These are phyloP conservation scores for Penicillium bovifimosum DNA, from an alignment of 495 filamentous ascomycete genomes.

Conservation along the genomic window DNA sequence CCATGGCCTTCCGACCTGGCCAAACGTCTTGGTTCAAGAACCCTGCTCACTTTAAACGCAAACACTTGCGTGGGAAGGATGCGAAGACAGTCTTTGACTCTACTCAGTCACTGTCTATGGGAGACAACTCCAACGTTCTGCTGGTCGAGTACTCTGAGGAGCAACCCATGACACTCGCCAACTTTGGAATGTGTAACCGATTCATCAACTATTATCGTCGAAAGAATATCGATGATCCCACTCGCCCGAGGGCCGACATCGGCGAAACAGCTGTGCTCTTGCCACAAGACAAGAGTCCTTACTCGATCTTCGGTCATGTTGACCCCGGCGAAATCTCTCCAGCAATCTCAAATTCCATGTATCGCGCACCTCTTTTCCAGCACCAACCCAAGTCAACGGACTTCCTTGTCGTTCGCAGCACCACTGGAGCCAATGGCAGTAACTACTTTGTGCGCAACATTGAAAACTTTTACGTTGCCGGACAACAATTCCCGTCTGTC, in stretches of 20 bases:
- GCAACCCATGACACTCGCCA: conserved; percentile 82
- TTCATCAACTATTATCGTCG: conserved; percentile 95
- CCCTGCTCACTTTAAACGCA: conserved; percentile 54
- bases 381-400: conserved; percentile 74
- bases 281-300: conserved; percentile 91
- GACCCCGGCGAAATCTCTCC: conserved; percentile 84
- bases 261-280: conserved; percentile 83
- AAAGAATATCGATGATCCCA: conserved; percentile 71
- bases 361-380: conserved; percentile 85
- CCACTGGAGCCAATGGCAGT: conserved; percentile 65
- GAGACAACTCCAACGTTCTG: conserved; percentile 79
- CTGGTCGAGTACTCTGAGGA: conserved; percentile 96
- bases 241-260: conserved; percentile 68
- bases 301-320: conserved; percentile 89
- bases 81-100: conserved; percentile 67
- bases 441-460: conserved; percentile 79
- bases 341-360: conserved; percentile 92
- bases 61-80: conserved; percentile 69
- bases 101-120: conserved; percentile 71
- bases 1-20: conserved; percentile 56
- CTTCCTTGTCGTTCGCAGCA: conserved; percentile 79
- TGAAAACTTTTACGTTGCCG: conserved; percentile 82
- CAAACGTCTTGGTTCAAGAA: conserved; percentile 51
- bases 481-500: conserved; percentile 83
- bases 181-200: conserved; percentile 93